phyloP scores from a whole-genome alignment of 192 early-diverging fungal species.

The Backusella morwellensis region DNA sequence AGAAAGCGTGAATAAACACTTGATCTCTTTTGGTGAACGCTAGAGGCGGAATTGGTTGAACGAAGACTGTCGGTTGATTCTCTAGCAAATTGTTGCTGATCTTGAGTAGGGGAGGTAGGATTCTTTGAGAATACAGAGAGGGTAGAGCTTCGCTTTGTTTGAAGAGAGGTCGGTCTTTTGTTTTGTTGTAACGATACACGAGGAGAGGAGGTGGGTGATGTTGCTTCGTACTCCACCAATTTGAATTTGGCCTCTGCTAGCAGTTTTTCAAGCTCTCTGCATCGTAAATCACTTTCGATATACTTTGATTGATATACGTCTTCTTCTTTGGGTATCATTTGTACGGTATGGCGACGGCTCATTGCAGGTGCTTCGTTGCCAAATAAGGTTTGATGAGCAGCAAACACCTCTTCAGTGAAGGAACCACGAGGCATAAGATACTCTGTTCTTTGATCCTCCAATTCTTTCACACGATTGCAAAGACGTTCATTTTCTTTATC shows the following conservation, averaged over 20 bases:
- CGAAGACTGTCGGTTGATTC: conserved; percentile 23
- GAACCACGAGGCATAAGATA: conserved; percentile 29
- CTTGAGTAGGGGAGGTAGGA: conserved; percentile 8
- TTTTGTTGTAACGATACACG: conserved; percentile 16
- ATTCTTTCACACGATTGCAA: conserved; percentile 2
- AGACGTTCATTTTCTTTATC: conserved; percentile 16
- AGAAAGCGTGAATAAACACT: conserved; percentile 31
- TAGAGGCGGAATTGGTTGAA: conserved; percentile 15
- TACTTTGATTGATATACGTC: conserved; percentile 33
- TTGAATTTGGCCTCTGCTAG: conserved; percentile 39
- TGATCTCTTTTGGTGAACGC: conserved; percentile 16
- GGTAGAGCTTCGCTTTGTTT: conserved; percentile 6
- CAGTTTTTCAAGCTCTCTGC: conserved; percentile 39
- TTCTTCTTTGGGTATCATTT: conserved; percentile 7
- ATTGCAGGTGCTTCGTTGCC: conserved; percentile 7
- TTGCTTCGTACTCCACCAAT: conserved; percentile 30
- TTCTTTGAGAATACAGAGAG: conserved; percentile 10
- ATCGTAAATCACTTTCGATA: conserved; percentile 35
- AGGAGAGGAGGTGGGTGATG: conserved; percentile 20
- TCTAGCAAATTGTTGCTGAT: conserved; percentile 9
- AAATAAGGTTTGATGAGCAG: conserved; percentile 23
- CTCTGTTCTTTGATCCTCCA: conserved; percentile 31
- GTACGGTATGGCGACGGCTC: conserved; percentile 32
- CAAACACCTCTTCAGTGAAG: conserved; percentile 33
- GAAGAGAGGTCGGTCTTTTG: conserved; percentile 1